Percentiles rank a stretch among this genome's conserved stretches.
phyloP scores from a whole-genome alignment of 2,329 filamentous ascomycete genomes.

The Fusarium proliferatum region DNA sequence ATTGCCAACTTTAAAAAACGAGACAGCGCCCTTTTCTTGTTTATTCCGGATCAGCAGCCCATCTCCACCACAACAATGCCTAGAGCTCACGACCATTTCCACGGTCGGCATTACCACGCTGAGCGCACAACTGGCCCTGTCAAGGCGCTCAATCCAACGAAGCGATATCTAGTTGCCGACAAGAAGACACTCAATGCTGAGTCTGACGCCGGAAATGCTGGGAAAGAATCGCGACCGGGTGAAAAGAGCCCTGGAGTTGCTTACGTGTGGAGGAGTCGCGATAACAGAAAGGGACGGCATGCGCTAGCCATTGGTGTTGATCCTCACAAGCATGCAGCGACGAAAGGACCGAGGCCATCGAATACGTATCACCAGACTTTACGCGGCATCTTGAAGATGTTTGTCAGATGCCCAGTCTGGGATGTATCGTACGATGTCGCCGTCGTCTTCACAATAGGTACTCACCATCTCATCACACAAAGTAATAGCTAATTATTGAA shows the following conservation, averaged over 20 bases:
- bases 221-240: not conserved
- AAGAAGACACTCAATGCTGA: not conserved
- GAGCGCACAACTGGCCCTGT: conserved; percentile 10
- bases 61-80: not conserved
- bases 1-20: not conserved
- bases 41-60: not conserved
- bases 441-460: conserved; percentile 53
- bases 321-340: conserved; percentile 13
- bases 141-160: conserved; percentile 15
- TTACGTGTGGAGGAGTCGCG: conserved; percentile 55
- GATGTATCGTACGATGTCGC: conserved; percentile 58
- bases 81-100: conserved; percentile 12
- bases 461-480: not conserved
- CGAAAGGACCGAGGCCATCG: conserved; percentile 35
- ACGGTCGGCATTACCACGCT: conserved; percentile 15
- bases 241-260: conserved; percentile 43
- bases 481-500: not conserved
- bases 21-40: not conserved
- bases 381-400: conserved; percentile 51
- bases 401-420: conserved; percentile 53
- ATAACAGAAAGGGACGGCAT: conserved; percentile 58
- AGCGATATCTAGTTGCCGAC: not conserved
- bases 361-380: conserved; percentile 46
- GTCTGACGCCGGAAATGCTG: not conserved
- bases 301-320: conserved; percentile 41